These are phyloP conservation scores for Camelina laxa DNA, from an alignment of 345 rosid species.

Conservation along the genomic window DNA sequence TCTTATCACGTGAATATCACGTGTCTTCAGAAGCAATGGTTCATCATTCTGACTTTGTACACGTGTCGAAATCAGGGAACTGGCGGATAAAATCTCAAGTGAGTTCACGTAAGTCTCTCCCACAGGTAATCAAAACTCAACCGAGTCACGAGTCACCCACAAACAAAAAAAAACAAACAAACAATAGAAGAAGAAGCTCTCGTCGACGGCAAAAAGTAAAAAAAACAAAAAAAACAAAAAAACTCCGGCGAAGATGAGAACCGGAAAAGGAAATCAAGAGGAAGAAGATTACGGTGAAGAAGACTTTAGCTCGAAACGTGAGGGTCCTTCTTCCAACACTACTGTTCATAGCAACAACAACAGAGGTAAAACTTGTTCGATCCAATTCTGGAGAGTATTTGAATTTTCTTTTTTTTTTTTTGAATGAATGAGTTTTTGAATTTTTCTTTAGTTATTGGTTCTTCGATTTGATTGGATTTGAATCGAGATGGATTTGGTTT, in stretches of 20 bases:
- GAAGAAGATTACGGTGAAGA: constrained; percentile 88
- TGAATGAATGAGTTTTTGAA: too few relatives aligned
- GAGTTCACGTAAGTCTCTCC: constrained; percentile 24
- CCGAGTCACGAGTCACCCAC: constrained; percentile 39
- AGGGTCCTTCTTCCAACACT: constrained; percentile 56
- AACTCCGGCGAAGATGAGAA: constrained; percentile 61
- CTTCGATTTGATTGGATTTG: constrained; percentile 18
- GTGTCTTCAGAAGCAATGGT: constrained; percentile 32
- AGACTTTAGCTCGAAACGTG: constrained; percentile 64
- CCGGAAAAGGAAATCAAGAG: constrained; percentile 69
- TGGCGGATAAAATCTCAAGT: not conserved
- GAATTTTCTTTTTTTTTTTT: not conserved
- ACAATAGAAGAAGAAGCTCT: constrained; percentile 11
- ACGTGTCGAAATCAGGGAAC: constrained; percentile 30
- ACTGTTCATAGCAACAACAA: constrained; percentile 8
- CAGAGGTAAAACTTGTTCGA: constrained; percentile 56
- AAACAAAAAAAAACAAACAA: not conserved
- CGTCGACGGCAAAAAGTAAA: constrained; percentile 37
- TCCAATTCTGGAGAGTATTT: constrained; percentile 43
- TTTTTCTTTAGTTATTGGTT: not conserved
- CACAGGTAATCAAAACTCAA: constrained; percentile 35
- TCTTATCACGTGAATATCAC: constrained; percentile 44
- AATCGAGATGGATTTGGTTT: constrained; percentile 27
- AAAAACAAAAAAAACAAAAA: constrained; percentile 6
- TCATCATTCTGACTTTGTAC: too few relatives aligned